These are phyloP conservation scores for Xylariaceae sp. DNA, from an alignment of 2,329 filamentous ascomycete species.

Conservation along the genomic window DNA sequence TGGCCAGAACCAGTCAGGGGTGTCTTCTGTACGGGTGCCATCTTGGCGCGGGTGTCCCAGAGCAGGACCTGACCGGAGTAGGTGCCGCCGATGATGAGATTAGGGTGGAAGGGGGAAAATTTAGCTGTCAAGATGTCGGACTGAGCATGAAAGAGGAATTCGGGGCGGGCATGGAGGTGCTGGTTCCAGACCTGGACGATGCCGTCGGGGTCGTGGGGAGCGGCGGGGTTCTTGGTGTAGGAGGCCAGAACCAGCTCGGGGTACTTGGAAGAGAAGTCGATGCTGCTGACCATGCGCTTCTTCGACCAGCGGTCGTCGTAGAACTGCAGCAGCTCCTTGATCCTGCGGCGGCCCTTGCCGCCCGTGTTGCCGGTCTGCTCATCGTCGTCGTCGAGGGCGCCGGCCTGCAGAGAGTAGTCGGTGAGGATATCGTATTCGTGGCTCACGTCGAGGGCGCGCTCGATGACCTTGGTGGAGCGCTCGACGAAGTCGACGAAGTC, in stretches of 20 bases:
- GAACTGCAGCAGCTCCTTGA: conserved; percentile 89
- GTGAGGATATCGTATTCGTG: conserved; percentile 93
- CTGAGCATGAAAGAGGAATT: conserved; percentile 95
- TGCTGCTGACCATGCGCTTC: conserved; percentile 93
- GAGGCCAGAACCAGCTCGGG: conserved; percentile 88
- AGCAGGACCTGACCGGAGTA: conserved; percentile 95
- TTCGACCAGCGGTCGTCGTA: conserved; percentile 95
- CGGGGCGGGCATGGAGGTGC: conserved; percentile 87
- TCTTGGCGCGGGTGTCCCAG: conserved; percentile 91
- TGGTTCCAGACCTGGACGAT: conserved; percentile 96
- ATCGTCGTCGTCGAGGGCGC: conserved; percentile 75
- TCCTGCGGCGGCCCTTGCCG: conserved; percentile 67
- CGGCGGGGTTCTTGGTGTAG: conserved; percentile 95
- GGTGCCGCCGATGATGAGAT: conserved; percentile 90
- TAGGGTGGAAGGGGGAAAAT: conserved; percentile 98
- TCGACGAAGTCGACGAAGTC: conserved; percentile 96
- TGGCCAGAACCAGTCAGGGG: conserved; percentile 92
- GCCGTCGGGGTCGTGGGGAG: conserved; percentile 88
- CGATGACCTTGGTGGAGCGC: conserved; percentile 92
- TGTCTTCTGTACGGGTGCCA: conserved; percentile 90
- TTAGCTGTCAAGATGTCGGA: conserved; percentile 93
- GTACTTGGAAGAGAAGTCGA: conserved; percentile 94
- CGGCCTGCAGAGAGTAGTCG: conserved; percentile 82
- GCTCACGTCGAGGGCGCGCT: conserved; percentile 75
- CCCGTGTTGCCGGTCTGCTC: conserved; percentile 68